These are phyloP conservation scores for Wilhelminamyces savonicus DNA, from an alignment of 805 yeast genomes.

Conservation along the genomic window DNA sequence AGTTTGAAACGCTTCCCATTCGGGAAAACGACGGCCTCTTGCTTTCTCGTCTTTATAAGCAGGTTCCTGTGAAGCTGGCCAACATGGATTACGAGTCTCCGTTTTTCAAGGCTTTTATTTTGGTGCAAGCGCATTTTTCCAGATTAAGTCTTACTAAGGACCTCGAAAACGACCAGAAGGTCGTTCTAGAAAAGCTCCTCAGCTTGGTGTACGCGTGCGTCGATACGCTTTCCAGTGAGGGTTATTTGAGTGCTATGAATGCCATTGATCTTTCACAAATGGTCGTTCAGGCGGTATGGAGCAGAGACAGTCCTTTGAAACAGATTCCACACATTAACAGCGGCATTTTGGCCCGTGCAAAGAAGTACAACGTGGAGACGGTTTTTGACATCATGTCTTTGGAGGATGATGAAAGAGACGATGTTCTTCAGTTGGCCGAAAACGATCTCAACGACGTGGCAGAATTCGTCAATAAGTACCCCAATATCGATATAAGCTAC, in stretches of 20 bases:
- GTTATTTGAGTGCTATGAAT: slow-evolving; percentile 65
- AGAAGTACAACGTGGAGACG: slow-evolving; percentile 50
- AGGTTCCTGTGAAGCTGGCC: slow-evolving; percentile 55
- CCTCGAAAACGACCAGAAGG: slow-evolving; percentile 48
- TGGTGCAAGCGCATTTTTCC: slow-evolving; percentile 78
- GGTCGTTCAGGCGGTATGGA: slow-evolving; percentile 85
- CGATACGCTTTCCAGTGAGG: slow-evolving; percentile 76
- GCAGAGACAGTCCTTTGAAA: slow-evolving; percentile 64
- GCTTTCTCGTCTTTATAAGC: slow-evolving; percentile 46
- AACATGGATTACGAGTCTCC: slow-evolving; percentile 43
- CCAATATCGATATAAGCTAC: slow-evolving; percentile 70
- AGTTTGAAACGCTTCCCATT: slow-evolving; percentile 60
- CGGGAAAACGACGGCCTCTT: slow-evolving; percentile 51
- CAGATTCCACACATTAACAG: slow-evolving; percentile 70
- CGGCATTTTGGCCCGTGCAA: slow-evolving; percentile 49
- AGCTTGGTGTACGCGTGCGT: slow-evolving; percentile 59
- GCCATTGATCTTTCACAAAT: slow-evolving; percentile 88
- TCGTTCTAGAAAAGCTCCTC: slow-evolving; percentile 44
- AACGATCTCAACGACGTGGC: slow-evolving; percentile 62
- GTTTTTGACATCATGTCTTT: slow-evolving; percentile 75
- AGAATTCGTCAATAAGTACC: slow-evolving; percentile 82
- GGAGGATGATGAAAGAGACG: slow-evolving; percentile 71
- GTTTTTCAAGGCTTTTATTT: slow-evolving; percentile 61
- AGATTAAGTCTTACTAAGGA: slow-evolving; percentile 52
- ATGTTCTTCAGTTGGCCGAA: slow-evolving; percentile 47